These are phyloP conservation scores for Emericellopsis terricola DNA, from an alignment of 495 filamentous ascomycete genomes.

Conservation along the genomic window DNA sequence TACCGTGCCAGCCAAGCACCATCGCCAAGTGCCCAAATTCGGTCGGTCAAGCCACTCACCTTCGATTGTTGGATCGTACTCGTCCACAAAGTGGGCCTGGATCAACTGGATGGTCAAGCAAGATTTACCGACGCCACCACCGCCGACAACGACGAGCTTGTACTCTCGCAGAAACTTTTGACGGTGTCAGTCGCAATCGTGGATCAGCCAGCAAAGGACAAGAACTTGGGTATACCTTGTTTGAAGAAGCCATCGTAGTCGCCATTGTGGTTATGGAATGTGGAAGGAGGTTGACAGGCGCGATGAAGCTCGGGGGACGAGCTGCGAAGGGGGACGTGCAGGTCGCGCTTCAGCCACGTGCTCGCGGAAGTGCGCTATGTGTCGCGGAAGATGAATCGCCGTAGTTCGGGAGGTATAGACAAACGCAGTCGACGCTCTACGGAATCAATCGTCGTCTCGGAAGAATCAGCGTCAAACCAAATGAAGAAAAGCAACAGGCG, in stretches of 20 bases:
- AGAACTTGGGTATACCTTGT: background rate
- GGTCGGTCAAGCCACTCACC: constrained; percentile 35
- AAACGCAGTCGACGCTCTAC: no score
- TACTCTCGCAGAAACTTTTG: constrained; percentile 88
- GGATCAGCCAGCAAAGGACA: background rate
- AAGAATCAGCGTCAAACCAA: no score
- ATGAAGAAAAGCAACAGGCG: constrained; percentile 1
- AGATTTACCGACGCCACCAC: constrained; percentile 96
- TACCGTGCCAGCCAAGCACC: no score
- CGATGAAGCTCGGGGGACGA: no score
- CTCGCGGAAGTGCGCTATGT: no score
- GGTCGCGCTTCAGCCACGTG: no score
- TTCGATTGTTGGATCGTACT: constrained; percentile 99
- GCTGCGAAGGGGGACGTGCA: no score
- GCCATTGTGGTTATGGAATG: background rate
- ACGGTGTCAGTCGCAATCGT: background rate
- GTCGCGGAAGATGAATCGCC: no score
- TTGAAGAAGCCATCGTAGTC: constrained; percentile 2
- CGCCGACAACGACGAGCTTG: constrained; percentile 94
- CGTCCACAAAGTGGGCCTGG: constrained; percentile 96
- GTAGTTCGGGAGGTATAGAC: no score
- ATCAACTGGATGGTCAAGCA: constrained; percentile 99
- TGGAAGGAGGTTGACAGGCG: no score
- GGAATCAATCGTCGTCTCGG: no score
- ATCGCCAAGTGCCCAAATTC: background rate